A percentile compares a stretch with the other conserved stretches of the same genome.
phyloP scores from a whole-genome alignment of 2,329 filamentous ascomycete genomes.

The Tolypocladium sp. region DNA sequence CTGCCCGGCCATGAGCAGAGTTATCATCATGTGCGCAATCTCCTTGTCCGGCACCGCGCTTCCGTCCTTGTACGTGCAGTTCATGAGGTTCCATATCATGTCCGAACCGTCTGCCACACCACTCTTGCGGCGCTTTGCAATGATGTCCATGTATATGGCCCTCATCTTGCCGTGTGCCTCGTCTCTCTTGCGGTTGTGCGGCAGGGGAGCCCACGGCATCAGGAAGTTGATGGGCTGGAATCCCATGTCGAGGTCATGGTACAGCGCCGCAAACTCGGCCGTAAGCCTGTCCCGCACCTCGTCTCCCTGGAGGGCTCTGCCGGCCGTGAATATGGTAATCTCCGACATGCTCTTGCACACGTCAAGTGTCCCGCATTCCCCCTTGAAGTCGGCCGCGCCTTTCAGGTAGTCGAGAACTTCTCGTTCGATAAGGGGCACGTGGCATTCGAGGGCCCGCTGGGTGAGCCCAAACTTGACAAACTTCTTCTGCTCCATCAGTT shows the following conservation, averaged over 20 bases:
- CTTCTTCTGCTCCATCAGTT: slow-evolving; percentile 96
- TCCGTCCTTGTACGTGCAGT: slow-evolving; percentile 76
- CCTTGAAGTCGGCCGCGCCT: slow-evolving; percentile 56
- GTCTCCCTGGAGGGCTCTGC: slow-evolving; percentile 76
- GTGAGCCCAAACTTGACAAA: slow-evolving; percentile 78
- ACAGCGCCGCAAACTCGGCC: slow-evolving; percentile 68
- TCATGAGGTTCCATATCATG: slow-evolving; percentile 89
- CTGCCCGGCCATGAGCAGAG: slow-evolving; percentile 78
- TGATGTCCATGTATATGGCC: slow-evolving; percentile 73
- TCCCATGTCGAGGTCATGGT: slow-evolving; percentile 87
- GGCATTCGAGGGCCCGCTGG: slow-evolving; percentile 61
- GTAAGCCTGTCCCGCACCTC: slow-evolving; percentile 76
- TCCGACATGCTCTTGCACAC: slow-evolving; percentile 71
- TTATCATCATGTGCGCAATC: slow-evolving; percentile 90
- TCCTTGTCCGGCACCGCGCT: slow-evolving; percentile 71
- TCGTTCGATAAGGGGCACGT: slow-evolving; percentile 71
- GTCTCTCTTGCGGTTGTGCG: slow-evolving; percentile 79
- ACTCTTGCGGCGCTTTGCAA: slow-evolving; percentile 55
- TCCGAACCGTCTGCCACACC: slow-evolving; percentile 50
- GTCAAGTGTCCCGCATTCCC: slow-evolving; percentile 57
- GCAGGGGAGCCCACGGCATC: slow-evolving; percentile 81
- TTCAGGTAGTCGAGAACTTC: slow-evolving; percentile 61
- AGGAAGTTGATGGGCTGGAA: slow-evolving; percentile 87
- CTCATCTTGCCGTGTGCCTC: slow-evolving; percentile 72
- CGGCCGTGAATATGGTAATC: slow-evolving; percentile 84